These are phyloP conservation scores for Cercophora samala DNA, from an alignment of 495 filamentous ascomycete genomes.

Conservation along the genomic window DNA sequence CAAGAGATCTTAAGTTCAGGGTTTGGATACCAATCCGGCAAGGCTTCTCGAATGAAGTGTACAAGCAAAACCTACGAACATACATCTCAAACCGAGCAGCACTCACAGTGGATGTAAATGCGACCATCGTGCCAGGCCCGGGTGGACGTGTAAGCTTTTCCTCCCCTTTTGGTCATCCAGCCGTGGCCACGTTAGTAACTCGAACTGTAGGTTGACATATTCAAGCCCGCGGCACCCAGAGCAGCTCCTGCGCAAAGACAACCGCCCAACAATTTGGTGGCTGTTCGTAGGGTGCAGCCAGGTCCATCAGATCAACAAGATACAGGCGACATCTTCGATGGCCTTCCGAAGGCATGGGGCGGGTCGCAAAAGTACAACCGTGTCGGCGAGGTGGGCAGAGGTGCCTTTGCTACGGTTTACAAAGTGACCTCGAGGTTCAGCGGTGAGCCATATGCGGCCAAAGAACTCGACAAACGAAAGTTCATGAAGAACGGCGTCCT, in stretches of 20 bases:
- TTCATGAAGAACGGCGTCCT: conserved; percentile 85
- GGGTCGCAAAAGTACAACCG: conserved; percentile 82
- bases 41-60: conserved; percentile 52
- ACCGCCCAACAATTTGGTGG: conserved; percentile 3
- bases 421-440: conserved; percentile 75
- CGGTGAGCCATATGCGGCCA: conserved; percentile 79
- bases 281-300: conserved; percentile 9
- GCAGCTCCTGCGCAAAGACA: neutral
- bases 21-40: conserved; percentile 78
- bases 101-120: conserved; percentile 30
- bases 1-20: conserved; percentile 65
- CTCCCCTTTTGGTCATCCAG: neutral
- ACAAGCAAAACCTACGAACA: conserved; percentile 54
- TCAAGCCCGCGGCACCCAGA: conserved; percentile 20
- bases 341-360: conserved; percentile 60
- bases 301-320: conserved; percentile 5
- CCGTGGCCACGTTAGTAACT: conserved; percentile 8
- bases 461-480: conserved; percentile 82
- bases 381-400: conserved; percentile 75
- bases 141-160: conserved; percentile 40
- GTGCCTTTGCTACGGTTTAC: conserved; percentile 90
- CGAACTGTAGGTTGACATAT: conserved; percentile 29
- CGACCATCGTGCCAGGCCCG: conserved; percentile 47
- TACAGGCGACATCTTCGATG: conserved; percentile 15
- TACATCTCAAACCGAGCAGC: conserved; percentile 44